A percentile compares a stretch with the other conserved stretches of the same genome.
phyloP scores from a whole-genome alignment of 1,139 yeast species.

The Candida gigantensis region DNA sequence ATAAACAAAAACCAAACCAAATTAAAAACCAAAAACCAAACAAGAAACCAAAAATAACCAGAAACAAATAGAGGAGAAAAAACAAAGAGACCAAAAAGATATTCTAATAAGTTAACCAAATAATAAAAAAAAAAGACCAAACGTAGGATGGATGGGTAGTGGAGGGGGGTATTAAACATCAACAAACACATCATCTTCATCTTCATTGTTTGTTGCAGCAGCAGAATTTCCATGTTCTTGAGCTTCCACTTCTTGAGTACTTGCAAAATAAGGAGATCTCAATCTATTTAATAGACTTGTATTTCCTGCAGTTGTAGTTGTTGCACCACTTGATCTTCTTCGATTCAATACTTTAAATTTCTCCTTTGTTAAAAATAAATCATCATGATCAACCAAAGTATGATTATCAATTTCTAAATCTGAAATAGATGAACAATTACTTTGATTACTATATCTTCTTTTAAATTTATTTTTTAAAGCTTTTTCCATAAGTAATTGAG shows the following conservation, averaged over 20 bases:
- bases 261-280: conserved; percentile 14
- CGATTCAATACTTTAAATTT: conserved; percentile 5
- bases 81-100: too few species aligned
- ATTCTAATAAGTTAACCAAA: too few species aligned
- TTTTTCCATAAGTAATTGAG: conserved; percentile 27
- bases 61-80: too few species aligned
- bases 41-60: too few species aligned
- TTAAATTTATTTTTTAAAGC: conserved; percentile 30
- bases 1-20: too few species aligned
- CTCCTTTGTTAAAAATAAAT: conserved; percentile 2
- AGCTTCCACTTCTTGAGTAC: background rate
- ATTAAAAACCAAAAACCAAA: too few species aligned
- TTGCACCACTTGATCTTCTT: conserved; percentile 8
- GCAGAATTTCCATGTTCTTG: conserved; percentile 1
- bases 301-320: conserved; percentile 4
- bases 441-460: conserved; percentile 21
- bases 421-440: conserved; percentile 9
- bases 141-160: background rate
- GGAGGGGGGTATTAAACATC: conserved; percentile 20
- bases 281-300: conserved; percentile 16
- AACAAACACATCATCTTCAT: conserved; percentile 30
- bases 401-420: conserved; percentile 5
- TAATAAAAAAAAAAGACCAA: background rate
- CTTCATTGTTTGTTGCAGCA: conserved; percentile 28
- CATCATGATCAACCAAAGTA: background rate